Evolutionary conservation across 2,329 filamentous ascomycete genomes (phyloP).

Genomic region (Byssothecium circinans): DNA sequence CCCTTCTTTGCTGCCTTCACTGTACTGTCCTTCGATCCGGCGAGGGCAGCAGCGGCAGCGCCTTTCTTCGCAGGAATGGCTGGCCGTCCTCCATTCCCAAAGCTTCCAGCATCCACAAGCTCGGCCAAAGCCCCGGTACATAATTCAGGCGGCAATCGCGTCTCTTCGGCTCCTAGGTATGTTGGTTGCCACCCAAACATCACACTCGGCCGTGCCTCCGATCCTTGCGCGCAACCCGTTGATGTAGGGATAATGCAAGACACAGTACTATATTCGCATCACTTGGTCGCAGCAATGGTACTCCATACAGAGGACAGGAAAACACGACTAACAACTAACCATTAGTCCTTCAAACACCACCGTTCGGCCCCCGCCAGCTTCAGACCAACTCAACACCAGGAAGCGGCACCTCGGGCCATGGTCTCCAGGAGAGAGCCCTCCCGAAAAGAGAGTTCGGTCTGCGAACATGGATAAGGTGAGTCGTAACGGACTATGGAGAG

Average conservation of each 20-base stretch:
- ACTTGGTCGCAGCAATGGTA: too few relatives aligned
- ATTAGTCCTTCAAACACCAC: neutral
- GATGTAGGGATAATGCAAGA: too few relatives aligned
- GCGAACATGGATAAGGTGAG: slow-evolving; percentile 5
- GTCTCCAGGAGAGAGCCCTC: slow-evolving; percentile 23
- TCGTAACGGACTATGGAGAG: neutral
- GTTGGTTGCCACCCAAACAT: neutral
- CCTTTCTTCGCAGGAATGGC: neutral
- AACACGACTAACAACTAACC: too few relatives aligned
- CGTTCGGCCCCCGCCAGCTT: neutral
- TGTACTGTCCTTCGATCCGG: too few relatives aligned
- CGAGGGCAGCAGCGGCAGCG: too few relatives aligned
- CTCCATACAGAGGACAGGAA: too few relatives aligned
- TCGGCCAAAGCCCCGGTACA: too few relatives aligned
- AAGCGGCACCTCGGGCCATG: slow-evolving; percentile 18
- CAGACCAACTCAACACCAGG: slow-evolving; percentile 11
- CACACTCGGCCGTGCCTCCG: neutral
- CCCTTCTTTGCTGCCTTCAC: too few relatives aligned
- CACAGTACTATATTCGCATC: too few relatives aligned
- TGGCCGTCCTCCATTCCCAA: neutral
- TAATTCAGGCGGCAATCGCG: neutral
- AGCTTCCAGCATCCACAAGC: neutral
- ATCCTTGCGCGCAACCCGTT: too few relatives aligned
- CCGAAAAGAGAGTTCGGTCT: slow-evolving; percentile 16
- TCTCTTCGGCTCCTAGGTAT: neutral